A percentile compares a stretch with the other conserved stretches of the same genome.
These are phyloP conservation scores for Aspergillus uvarum DNA, from an alignment of 2,329 filamentous ascomycete species.

Conservation along the genomic window DNA sequence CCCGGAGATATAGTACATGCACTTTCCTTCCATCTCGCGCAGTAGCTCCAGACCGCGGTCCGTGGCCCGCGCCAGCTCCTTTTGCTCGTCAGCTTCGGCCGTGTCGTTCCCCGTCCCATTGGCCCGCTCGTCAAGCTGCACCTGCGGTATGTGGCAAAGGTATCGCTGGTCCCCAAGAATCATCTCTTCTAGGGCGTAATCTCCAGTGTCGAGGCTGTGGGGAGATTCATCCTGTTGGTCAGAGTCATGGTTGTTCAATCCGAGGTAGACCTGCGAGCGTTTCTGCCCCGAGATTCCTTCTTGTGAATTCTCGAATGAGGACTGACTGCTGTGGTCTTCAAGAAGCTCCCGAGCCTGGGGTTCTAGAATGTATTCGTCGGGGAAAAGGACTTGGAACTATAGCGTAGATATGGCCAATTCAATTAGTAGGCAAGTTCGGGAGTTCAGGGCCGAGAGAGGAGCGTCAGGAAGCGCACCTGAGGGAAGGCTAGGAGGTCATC, in stretches of 20 bases:
- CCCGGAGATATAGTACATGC: slow-evolving; percentile 79
- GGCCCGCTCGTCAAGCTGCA: slow-evolving; percentile 64
- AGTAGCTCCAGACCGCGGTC: slow-evolving; percentile 78
- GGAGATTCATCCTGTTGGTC: slow-evolving; percentile 34
- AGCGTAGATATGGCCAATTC: background rate
- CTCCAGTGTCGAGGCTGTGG: slow-evolving; percentile 10
- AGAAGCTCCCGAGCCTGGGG: slow-evolving; percentile 64
- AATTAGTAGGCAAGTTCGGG: background rate
- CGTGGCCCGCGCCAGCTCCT: slow-evolving; percentile 74
- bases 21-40: slow-evolving; percentile 71
- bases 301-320: slow-evolving; percentile 16
- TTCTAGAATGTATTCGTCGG: slow-evolving; percentile 69
- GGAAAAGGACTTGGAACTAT: slow-evolving; percentile 78
- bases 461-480: slow-evolving; percentile 59
- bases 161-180: slow-evolving; percentile 68
- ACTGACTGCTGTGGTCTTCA: slow-evolving; percentile 18
- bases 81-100: slow-evolving; percentile 68
- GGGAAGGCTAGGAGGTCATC: slow-evolving; percentile 86
- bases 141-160: slow-evolving; percentile 78
- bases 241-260: slow-evolving; percentile 19
- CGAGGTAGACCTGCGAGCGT: slow-evolving; percentile 28
- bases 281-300: slow-evolving; percentile 11
- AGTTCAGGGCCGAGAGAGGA: background rate
- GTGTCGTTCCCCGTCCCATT: slow-evolving; percentile 56
- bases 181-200: slow-evolving; percentile 67